Evolutionary conservation across 176 grass and related monocot species (phyloP).

Genomic region (Zea mays): Zm-B73-REFERENCE-NAM-5.0 NC_050102.1:166586001-166586500

Average conservation of each 20-base stretch:
- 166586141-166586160: background rate
- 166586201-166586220: background rate
- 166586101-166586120: background rate
- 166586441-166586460: background rate
- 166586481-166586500: background rate
- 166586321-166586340: background rate
- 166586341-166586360: background rate
- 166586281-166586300: background rate
- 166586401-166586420: background rate
- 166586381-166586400: background rate
- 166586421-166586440: background rate
- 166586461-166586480: background rate
- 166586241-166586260: background rate
- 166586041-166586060: background rate
- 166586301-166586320: background rate
- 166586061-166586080: background rate
- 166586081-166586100: background rate
- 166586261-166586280: background rate
- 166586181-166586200: background rate
- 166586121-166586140: background rate
- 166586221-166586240: background rate
- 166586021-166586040: background rate
- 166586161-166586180: background rate
- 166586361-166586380: background rate
- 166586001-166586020: background rate